phyloP scores from a whole-genome alignment of 2,329 filamentous ascomycete genomes.

The Blastomyces emzantsi region DNA sequence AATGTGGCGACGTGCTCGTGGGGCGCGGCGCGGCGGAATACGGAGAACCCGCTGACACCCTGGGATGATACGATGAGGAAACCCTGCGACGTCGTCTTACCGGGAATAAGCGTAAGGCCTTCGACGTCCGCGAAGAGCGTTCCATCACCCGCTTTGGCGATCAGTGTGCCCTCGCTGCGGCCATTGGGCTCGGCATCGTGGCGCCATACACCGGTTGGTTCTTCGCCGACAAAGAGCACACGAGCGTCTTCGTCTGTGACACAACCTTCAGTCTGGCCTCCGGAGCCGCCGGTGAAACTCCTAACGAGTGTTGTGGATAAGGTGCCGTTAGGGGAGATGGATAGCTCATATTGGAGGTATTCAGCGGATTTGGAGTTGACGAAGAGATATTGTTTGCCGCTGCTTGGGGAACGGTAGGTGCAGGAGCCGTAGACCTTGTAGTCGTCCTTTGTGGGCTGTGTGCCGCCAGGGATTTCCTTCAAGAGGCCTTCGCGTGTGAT shows the following conservation, averaged over 20 bases:
- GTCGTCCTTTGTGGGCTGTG: constrained; percentile 38
- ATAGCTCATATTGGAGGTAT: constrained; percentile 48
- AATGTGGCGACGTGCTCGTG: constrained; percentile 45
- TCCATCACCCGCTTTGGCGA: constrained; percentile 41
- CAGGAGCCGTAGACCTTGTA: constrained; percentile 47
- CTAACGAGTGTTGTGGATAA: constrained; percentile 43
- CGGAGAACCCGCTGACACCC: constrained; percentile 45
- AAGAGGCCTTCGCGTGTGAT: constrained; percentile 41
- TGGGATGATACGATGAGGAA: constrained; percentile 47
- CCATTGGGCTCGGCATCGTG: constrained; percentile 44
- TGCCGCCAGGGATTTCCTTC: constrained; percentile 37
- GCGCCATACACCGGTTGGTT: constrained; percentile 45
- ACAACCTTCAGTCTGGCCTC: constrained; percentile 48
- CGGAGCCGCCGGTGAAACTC: constrained; percentile 44
- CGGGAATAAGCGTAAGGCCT: constrained; percentile 45
- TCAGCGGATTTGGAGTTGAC: constrained; percentile 47
- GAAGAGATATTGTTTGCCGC: constrained; percentile 45
- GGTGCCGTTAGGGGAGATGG: constrained; percentile 32
- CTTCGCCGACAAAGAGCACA: constrained; percentile 45
- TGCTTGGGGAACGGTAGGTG: constrained; percentile 41
- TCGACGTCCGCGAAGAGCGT: constrained; percentile 47
- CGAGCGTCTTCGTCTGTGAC: constrained; percentile 46
- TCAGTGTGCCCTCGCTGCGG: constrained; percentile 26
- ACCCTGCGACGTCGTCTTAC: constrained; percentile 36
- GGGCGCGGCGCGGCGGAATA: constrained; percentile 43